Evolutionary conservation across 768 basidiomycete genomes (phyloP), one percentile per base, ranked within the genome.

Genomic region (Pisolithus marmoratus): DNA sequence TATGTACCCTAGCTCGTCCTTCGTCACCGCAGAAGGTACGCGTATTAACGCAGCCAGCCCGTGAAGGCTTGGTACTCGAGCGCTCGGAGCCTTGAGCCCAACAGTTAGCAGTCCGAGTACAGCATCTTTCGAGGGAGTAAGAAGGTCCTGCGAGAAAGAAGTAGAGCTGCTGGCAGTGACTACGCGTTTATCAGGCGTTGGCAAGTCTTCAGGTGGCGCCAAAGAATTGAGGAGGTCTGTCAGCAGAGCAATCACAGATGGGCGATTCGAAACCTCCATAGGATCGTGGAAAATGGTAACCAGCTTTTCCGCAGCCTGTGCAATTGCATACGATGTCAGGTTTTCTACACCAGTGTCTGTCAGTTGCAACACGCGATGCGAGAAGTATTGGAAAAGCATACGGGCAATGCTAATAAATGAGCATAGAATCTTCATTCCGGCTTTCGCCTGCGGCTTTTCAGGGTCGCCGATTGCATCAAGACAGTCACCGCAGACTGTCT

Each of bases 361-460:
- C 50, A 42, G 34, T 34, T 38, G n/a, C 20, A 48, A 15, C 19
- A 50, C 2, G 34, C 12, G 34, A 12, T 34, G 4, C 14, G 27
- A 42, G 37, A 37, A 12, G 7, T 27, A 4, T 15, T 19, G n/a
- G 44, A 26, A 54, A 8, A 0, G 78, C 87, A 45, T 62, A 94
- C 94, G 78, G 8, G 90, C 87, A 12, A 85, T 86, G n/a, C 78
- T 70, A 66, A 90, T 76, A 58, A 93, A 81, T 2, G 83, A 79
- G 55, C 86, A 85, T 29, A 98, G 69, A 29, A 93, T 80, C 64
- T 90, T 92, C 43, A 87, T 86, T 1, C 93, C 94, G 38, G 90
- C 84, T 63, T 84, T 84, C 1, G 94, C 93, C 64, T 93, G 89
- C 63, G 81, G 86, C 72, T 97, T 98, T 66, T 98, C 96, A 0